Evolutionary conservation across 139 green algal genomes (phyloP).

Genomic region (Chlamydomonas schloesseri): DNA sequence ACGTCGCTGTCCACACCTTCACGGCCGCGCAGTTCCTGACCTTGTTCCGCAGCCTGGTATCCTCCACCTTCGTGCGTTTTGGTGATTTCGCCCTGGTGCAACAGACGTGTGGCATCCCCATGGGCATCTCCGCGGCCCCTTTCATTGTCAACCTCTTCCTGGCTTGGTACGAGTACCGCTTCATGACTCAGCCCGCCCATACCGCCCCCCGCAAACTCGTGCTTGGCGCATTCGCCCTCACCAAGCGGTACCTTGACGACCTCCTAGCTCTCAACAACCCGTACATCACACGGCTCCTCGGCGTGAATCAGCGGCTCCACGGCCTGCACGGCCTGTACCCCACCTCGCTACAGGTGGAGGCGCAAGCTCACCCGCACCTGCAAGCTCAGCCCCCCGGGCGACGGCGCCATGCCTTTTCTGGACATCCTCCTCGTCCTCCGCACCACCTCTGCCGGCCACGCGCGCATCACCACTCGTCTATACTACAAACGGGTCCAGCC

Average conservation of each 20-base stretch:
- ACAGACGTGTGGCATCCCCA: not conserved
- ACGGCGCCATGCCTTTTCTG: no score
- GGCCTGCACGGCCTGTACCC: not conserved
- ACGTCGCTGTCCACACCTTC: not conserved
- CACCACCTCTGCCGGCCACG: no score
- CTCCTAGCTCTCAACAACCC: not conserved
- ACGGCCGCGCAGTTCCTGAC: not conserved
- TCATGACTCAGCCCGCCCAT: not conserved
- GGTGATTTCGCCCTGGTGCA: not conserved
- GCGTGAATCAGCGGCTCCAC: not conserved
- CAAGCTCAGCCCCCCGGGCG: no score
- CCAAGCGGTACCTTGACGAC: not conserved
- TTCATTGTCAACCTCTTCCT: conserved; percentile 21
- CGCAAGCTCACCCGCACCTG: not conserved
- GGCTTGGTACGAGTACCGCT: not conserved
- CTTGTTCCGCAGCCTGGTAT: not conserved
- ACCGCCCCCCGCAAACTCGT: not conserved
- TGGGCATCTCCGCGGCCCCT: conserved; percentile 1
- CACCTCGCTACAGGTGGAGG: not conserved
- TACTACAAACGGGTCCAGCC: no score
- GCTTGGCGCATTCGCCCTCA: not conserved
- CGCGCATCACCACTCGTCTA: no score
- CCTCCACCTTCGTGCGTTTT: not conserved
- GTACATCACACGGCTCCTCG: not conserved
- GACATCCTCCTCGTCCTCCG: no score